Conservation (phyloP, 306 rosid genomes). For the Boehmeria nivea region DNA sequence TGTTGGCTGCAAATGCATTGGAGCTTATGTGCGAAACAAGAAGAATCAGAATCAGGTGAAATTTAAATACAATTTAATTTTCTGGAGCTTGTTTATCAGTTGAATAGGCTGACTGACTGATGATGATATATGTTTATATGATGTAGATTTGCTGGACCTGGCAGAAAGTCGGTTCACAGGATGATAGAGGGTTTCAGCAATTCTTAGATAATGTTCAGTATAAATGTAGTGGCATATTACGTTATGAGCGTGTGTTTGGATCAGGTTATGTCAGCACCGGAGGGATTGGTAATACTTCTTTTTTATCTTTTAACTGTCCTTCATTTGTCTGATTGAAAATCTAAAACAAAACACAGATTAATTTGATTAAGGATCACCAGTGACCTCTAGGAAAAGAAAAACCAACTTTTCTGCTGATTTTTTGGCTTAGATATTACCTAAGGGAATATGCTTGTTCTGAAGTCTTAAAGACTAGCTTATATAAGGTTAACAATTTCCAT, state of each 20-base stretch:
- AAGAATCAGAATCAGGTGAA: constrained; percentile 93
- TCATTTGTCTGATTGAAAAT: constrained; percentile 5
- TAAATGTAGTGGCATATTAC: constrained; percentile 38
- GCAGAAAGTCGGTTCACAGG: constrained; percentile 40
- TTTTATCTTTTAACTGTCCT: background rate
- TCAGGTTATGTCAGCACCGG: constrained; percentile 48
- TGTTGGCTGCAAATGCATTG: constrained; percentile 84
- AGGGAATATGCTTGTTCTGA: no score
- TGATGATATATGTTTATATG: constrained; percentile 10
- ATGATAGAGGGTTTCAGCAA: constrained; percentile 42
- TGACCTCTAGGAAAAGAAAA: no score
- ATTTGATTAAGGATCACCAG: no score
- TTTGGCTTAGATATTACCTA: no score
- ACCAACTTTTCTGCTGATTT: no score
- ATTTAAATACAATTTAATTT: background rate
- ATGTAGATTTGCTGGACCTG: constrained; percentile 84
- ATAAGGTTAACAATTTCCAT: no score
- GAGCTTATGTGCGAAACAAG: constrained; percentile 89
- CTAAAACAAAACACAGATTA: background rate
- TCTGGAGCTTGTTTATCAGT: background rate
- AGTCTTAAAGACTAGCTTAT: no score
- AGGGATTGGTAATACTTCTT: constrained; percentile 35
- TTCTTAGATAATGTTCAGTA: constrained; percentile 50
- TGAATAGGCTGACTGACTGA: constrained; percentile 15
- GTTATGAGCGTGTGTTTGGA: constrained; percentile 49